Percentiles rank a stretch among this genome's conserved stretches.
Conservation (phyloP, 805 yeast species). For the Kregervanrija delftensis region DNA sequence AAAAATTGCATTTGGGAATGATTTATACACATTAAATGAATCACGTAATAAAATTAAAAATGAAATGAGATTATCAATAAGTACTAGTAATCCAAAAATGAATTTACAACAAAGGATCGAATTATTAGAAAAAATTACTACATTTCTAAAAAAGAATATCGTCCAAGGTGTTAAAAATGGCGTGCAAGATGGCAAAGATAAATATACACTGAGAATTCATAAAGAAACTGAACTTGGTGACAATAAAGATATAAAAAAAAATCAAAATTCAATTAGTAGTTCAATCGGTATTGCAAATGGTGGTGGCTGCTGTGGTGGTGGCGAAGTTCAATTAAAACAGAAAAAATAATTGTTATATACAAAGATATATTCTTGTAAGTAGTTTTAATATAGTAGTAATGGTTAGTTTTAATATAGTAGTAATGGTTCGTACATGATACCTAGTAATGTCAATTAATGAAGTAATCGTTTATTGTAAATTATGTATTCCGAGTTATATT, state of each 20-base stretch:
- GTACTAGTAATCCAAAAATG: slow-evolving; percentile 39
- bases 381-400: too few species aligned
- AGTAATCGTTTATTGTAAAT: too few species aligned
- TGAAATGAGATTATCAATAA: slow-evolving; percentile 35
- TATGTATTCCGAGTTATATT: too few species aligned
- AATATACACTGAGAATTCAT: slow-evolving; percentile 62
- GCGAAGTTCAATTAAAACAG: slow-evolving; percentile 32
- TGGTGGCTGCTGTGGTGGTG: slow-evolving; percentile 55
- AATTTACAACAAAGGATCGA: slow-evolving; percentile 43
- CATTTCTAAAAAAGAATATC: slow-evolving; percentile 63
- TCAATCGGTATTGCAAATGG: slow-evolving; percentile 24
- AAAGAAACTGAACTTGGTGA: slow-evolving; percentile 84
- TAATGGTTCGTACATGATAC: too few species aligned
- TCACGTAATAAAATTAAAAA: slow-evolving; percentile 54
- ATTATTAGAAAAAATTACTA: slow-evolving; percentile 63
- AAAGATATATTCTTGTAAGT: too few species aligned
- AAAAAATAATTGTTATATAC: slow-evolving; percentile 6
- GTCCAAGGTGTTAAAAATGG: slow-evolving; percentile 67
- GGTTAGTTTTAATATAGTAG: too few species aligned
- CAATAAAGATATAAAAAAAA: slow-evolving; percentile 66
- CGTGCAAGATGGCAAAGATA: slow-evolving; percentile 33
- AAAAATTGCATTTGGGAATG: slow-evolving; percentile 49
- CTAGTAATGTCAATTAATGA: too few species aligned
- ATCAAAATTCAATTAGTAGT: slow-evolving; percentile 19
- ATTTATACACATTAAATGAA: slow-evolving; percentile 41